Evolutionary conservation across 805 yeast genomes (phyloP), one percentile per base, ranked within the genome.

Genomic region (Yarrowia osloensis): DNA sequence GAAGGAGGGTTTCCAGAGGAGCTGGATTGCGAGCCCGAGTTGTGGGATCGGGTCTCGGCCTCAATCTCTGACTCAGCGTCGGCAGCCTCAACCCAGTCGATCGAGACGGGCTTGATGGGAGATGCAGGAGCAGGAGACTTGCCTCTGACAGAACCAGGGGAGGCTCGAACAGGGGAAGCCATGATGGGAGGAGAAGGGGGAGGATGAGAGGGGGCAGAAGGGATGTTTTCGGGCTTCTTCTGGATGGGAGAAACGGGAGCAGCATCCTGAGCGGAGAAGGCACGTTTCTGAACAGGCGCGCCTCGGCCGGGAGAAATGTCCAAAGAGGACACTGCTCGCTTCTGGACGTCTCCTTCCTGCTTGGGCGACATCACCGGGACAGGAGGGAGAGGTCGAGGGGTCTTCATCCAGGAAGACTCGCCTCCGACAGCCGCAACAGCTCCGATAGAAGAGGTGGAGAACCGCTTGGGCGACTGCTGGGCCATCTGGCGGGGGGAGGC

Each of bases 401-500:
- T 57, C 37, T 40, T 57, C 63, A 57, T 28, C 63, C 63, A 57
- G 9, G 63, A 57, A 5, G 37, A 12, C 21, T 57, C 63, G 8
- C 63, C 63, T 19, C 63, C 63, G n/a, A 39, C 15, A 5, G 47
- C 61, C 2, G 22, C 61, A 4, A 54, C 26, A 15, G 42, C 46
- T 3, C 46, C 62, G 9, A 54, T 9, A 4, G 62, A 54, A 11
- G 40, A 31, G 12, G 29, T 17, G 15, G 57, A 54, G 11, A 17
- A 54, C 19, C 61, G 44, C 12, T 54, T 54, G 12, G 61, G 44
- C 4, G 61, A 54, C 44, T 35, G 44, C 44, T 54, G 61, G 44
- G 44, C 44, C 61, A 54, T 35, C 26, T 54, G 61, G 3, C 61
- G 61, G n/a, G 61, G 61, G 17, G 61, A 54, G n/a, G 61, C 61